Base-by-base conservation (phyloP, 2,329 filamentous ascomycete genomes). In the Herpotrichia juniperi region DNA sequence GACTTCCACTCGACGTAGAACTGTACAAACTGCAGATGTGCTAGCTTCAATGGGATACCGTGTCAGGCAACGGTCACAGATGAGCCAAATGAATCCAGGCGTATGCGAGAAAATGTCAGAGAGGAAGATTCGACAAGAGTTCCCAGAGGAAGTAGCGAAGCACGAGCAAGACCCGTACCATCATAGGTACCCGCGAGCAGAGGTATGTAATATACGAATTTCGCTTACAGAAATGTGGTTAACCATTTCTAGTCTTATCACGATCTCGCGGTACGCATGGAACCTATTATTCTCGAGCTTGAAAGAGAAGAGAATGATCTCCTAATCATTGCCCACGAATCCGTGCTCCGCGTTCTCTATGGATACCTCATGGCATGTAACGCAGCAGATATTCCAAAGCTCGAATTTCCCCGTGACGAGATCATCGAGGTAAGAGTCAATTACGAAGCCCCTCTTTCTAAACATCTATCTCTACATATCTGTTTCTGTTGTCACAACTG, bases 361-460 rank as follows among this genome's bases (percentile, higher is more conserved):
- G 93, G 93, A 21, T 99, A 99, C 74, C 81, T 99, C 32, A 99
- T 99, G 94, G 94, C 96, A 63, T 97, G 94, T 77, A 94, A 93
- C 71, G 93, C 96, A 8, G 89, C 89, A 74, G 92, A 96, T 68
- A 99, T 99, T 57, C 94, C 94, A 3, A 89, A 87, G 62, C 84
- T 99, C 56, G 90, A 91, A 61, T 99, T 99, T 67, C 94, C 94
- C 3, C 89, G 94, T 37, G 89, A 99, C 69, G 92, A 99, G 72
- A 97, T 99, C 69, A 96, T 99, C 62, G 94, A 99, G 80, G 86
- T 85, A 71, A 63, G 75, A 58, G 16, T 17, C 4, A 31, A 12
- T 37, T 43, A n/a, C 31, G 19, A 11, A 16, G 37, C 19, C 50
- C 32, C 48, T 47, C 31, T 34, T 14, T 47, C 32, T 46, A 49